Base-by-base conservation (phyloP, 257 asterid genomes). In the Solanum lycopersicoides region DNA sequence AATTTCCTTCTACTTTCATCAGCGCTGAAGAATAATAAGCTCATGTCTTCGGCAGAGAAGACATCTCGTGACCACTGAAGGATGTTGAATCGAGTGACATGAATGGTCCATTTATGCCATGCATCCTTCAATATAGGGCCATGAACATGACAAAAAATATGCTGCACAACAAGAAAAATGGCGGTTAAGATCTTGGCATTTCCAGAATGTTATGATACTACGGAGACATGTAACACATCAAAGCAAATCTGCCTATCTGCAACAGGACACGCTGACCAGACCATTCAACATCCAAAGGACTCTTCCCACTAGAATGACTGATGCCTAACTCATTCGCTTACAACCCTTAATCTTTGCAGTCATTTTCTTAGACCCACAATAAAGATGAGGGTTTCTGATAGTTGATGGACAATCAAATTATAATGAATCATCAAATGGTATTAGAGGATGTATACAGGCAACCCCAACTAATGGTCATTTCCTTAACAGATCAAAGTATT, bases 11-110 rank as follows among this genome's bases (percentile, higher is more conserved):
- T 87, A 89, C 90, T 90, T 89, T 84, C 91, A 89, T 91, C 91
- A 86, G 93, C 95, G 63, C 87, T 87, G 92, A 92, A 91, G 93
- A 94, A 92, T 89, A 91, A 92, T 50, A 94, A 91, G 88, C 91
- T 84, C 95, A 87, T 89, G 86, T 89, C 89, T 6, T 93, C 39
- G 83, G 89, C 86, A 44, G 97, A 89, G 71, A 93, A 68, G 82
- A 91, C 91, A 87, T 90, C 85, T 86, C 42, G 87, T 35, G 97
- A 87, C 94, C 93, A 91, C 42, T 88, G 95, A 84, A 88, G 90
- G 89, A 89, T 42, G 80, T 89, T 68, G 77, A 89, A 91, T 86
- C 94, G 95, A 45, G 91, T 23, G 83, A 91, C 88, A 53, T 87
- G 95, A 89, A 92, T 79, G 79, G 92, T 89, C 92, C 86, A 93